A percentile compares a stretch with the other conserved stretches of the same genome.
Conservation (phyloP, 208 protist species). For the Porcisia hertigi region DNA sequence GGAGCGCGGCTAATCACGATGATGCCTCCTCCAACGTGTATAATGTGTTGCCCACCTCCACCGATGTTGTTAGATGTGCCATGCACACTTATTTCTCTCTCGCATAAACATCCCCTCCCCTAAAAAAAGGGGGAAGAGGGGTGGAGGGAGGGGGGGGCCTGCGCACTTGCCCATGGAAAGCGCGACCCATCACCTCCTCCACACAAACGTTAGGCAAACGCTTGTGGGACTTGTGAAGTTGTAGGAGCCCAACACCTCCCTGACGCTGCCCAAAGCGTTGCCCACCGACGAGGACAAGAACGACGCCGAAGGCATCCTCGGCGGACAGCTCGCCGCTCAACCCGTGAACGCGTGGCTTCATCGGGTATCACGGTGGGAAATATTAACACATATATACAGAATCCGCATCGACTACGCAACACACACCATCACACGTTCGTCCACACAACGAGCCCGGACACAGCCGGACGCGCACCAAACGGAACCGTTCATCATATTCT, state of each 20-base stretch:
- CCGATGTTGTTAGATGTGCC: too few species aligned
- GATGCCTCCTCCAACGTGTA: too few species aligned
- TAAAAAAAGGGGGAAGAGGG: constrained; percentile 24
- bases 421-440: not conserved
- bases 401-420: not conserved
- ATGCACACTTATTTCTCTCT: not conserved
- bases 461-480: not conserved
- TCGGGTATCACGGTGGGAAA: not conserved
- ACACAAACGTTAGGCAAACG: constrained; percentile 26
- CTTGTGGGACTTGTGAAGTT: constrained; percentile 32
- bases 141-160: constrained; percentile 37
- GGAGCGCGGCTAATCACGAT: too few species aligned
- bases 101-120: not conserved
- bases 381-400: not conserved
- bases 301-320: not conserved
- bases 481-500: constrained; percentile 31
- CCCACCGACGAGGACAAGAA: constrained; percentile 1
- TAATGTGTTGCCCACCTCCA: too few species aligned
- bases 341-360: not conserved
- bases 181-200: constrained; percentile 41
- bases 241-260: constrained; percentile 16
- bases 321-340: not conserved
- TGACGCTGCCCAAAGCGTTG: constrained; percentile 9
- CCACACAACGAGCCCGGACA: not conserved
- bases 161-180: constrained; percentile 44